Evolutionary conservation across 2,329 filamentous ascomycete genomes (phyloP), one percentile per base, ranked within the genome.

Genomic region (Penicillium hordei): DNA sequence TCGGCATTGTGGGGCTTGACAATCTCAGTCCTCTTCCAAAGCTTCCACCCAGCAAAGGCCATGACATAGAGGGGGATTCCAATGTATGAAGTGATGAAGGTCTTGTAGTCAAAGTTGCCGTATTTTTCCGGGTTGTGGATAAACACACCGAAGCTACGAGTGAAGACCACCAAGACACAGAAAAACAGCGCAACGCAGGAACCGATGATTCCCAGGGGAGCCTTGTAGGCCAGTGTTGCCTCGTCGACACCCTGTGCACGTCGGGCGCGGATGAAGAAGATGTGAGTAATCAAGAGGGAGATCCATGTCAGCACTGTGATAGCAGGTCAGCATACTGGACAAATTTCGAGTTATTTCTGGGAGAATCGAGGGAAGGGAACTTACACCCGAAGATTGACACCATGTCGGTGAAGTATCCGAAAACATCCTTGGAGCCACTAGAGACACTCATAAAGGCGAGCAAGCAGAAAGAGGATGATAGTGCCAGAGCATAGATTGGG

Each of bases 101-200:
- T 86, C 78, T 87, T 86, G 78, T 88, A 88, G 71, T 88, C 83
- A 61, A 89, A 89, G 44, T 78, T 78, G 55, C 79, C 79, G 51
- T 81, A 78, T 64, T 73, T 67, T 68, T 36, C 42, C 17, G 70
- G 52, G 25, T 63, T 68, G 57, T 68, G 74, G 10, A 85, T 78
- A 72, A 93, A 93, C 54, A 88, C 86, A 55, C 82, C 80, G 75
- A 86, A 93, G 79, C 90, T 92, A 82, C 93, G 93, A 70, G 89
- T 93, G 56, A 93, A 70, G 3, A 87, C 83, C 58, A 93, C 88
- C 31, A 93, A 70, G 68, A 82, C 80, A 75, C 87, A 90, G 76
- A 91, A 86, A 69, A 81, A 76, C 2, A 93, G 80, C 0, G 87
- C 87, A 60, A 79, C 76, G 69, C 84, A 84, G 0, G 86, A 89